Conservation (phyloP, 495 filamentous ascomycete genomes). For the Pseudotulostoma volvatum region DNA sequence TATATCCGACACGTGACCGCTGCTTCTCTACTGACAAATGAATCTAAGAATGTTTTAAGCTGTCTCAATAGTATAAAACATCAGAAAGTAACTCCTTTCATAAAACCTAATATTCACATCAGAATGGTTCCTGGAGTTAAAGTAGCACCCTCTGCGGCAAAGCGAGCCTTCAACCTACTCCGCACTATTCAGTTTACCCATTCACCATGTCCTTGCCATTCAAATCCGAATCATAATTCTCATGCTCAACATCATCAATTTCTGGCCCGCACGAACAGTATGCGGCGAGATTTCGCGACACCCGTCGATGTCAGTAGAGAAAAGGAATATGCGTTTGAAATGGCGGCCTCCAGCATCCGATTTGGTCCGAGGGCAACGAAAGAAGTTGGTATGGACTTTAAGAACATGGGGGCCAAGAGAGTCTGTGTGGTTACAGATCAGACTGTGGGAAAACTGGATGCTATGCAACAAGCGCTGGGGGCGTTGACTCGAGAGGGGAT, state of each 20-base stretch:
- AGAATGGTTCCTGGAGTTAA: constrained; percentile 41
- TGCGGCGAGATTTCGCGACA: constrained; percentile 49
- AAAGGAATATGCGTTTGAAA: constrained; percentile 97
- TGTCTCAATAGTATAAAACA: too few species aligned
- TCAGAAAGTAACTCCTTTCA: too few species aligned
- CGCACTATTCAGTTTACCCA: constrained; percentile 81
- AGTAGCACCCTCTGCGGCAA: constrained; percentile 50
- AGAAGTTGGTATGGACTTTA: constrained; percentile 98
- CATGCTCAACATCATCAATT: constrained; percentile 34
- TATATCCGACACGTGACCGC: too few species aligned
- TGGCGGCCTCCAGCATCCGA: constrained; percentile 83
- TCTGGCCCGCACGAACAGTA: constrained; percentile 31
- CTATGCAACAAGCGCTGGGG: constrained; percentile 71
- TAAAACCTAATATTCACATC: background rate
- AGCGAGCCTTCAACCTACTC: constrained; percentile 64
- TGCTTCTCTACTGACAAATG: too few species aligned
- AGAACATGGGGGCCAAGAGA: constrained; percentile 70
- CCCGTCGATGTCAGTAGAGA: constrained; percentile 52
- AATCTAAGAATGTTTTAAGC: too few species aligned
- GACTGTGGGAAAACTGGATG: constrained; percentile 61
- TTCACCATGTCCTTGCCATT: constrained; percentile 88
- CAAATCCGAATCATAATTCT: constrained; percentile 61
- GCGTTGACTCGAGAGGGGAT: constrained; percentile 62
- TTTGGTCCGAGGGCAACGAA: constrained; percentile 88
- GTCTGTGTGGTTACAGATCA: constrained; percentile 84